Evolutionary conservation across 192 early-diverging fungal species (phyloP).

Genomic region (Glomus cerebriforme): DNA sequence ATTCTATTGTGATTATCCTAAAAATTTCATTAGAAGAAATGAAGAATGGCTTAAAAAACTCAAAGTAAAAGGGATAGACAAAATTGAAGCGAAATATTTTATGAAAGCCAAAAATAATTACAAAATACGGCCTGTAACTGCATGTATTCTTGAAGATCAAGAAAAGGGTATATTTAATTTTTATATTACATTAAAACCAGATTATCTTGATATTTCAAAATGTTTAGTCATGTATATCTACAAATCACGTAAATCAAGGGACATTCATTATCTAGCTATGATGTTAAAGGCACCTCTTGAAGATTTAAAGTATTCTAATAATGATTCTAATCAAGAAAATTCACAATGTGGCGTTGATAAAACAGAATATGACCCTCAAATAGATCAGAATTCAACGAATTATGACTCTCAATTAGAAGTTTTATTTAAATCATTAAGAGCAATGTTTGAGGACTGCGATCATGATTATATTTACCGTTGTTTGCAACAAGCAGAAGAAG

Average conservation of each 20-base stretch:
- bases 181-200: background rate
- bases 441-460: too few species aligned
- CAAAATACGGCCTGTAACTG: background rate
- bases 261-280: background rate
- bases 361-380: too few species aligned
- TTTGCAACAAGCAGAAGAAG: too few species aligned
- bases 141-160: background rate
- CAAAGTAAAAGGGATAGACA: slow-evolving; percentile 64
- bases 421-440: too few species aligned
- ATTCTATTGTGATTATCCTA: slow-evolving; percentile 65
- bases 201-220: background rate
- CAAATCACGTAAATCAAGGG: background rate
- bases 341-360: too few species aligned
- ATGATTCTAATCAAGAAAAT: too few species aligned
- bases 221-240: background rate
- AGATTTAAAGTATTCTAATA: background rate
- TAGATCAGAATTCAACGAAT: too few species aligned
- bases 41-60: slow-evolving; percentile 62
- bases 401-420: too few species aligned
- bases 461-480: too few species aligned
- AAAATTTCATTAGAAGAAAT: slow-evolving; percentile 49
- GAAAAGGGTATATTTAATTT: background rate
- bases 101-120: slow-evolving; percentile 42
- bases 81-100: slow-evolving; percentile 60
- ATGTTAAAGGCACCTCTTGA: background rate